phyloP scores from a whole-genome alignment of 2,329 filamentous ascomycete genomes.

The Geosmithia flava region DNA sequence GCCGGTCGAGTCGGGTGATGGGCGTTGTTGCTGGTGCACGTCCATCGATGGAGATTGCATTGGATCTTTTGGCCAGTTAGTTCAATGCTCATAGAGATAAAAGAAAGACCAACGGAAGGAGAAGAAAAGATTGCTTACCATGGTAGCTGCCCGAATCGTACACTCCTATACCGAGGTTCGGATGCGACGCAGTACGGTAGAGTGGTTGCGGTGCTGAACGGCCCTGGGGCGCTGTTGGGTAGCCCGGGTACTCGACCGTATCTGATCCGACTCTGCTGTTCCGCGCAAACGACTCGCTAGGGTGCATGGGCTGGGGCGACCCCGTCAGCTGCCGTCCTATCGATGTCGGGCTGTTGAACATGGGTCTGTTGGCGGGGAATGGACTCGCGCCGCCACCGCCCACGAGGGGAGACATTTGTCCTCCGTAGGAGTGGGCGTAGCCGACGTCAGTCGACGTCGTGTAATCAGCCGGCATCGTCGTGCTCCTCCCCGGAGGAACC shows the following conservation, averaged over 20 bases:
- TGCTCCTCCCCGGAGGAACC: constrained; percentile 20
- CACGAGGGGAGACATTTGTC: constrained; percentile 14
- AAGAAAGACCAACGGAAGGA: no score
- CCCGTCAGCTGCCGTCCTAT: constrained; percentile 18
- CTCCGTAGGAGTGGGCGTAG: constrained; percentile 24
- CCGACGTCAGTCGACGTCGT: neutral
- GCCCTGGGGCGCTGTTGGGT: constrained; percentile 14
- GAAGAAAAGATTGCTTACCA: no score
- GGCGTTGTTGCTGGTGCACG: neutral
- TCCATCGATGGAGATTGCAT: neutral
- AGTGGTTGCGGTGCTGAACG: neutral
- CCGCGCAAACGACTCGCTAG: constrained; percentile 43
- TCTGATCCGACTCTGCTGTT: constrained; percentile 48
- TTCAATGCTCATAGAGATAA: no score
- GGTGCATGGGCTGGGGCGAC: constrained; percentile 44
- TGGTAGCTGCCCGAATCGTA: neutral
- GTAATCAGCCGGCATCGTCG: neutral
- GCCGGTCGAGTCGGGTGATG: neutral
- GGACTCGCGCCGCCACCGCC: neutral
- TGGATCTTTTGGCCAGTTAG: no score
- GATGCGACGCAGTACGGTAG: constrained; percentile 1
- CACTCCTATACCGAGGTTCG: neutral
- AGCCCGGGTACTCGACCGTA: constrained; percentile 43
- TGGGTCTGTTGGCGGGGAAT: constrained; percentile 1
- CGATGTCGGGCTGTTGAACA: constrained; percentile 18